These are phyloP conservation scores for Aspergillus brasiliensis DNA, from an alignment of 2,329 filamentous ascomycete genomes.

Conservation along the genomic window DNA sequence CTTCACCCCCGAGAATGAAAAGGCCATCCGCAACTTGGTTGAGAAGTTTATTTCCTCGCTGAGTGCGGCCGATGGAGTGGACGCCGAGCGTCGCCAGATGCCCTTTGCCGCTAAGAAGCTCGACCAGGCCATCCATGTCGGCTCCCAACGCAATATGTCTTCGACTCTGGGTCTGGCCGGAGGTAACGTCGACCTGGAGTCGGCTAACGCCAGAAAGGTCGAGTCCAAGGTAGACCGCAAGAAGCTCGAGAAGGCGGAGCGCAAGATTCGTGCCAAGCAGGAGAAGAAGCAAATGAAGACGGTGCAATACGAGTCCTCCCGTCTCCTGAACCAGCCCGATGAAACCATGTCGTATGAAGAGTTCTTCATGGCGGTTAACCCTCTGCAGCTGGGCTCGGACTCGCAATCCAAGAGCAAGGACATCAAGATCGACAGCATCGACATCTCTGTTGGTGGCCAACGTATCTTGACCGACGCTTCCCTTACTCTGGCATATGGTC, in stretches of 20 bases:
- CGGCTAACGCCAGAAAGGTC: conserved; percentile 87
- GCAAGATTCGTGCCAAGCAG: conserved; percentile 97
- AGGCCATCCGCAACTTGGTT: conserved; percentile 78
- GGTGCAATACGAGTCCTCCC: conserved; percentile 95
- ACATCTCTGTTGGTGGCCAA: conserved; percentile 85
- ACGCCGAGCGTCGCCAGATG: conserved; percentile 67
- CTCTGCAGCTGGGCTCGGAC: conserved; percentile 77
- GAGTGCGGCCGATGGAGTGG: conserved; percentile 68
- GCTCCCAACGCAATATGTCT: conserved; percentile 91
- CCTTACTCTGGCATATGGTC: conserved; percentile 85
- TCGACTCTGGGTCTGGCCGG: conserved; percentile 87
- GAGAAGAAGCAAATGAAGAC: conserved; percentile 98
- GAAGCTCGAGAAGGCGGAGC: conserved; percentile 98
- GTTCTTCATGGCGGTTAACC: conserved; percentile 99
- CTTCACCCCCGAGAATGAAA: conserved; percentile 69
- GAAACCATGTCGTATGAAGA: conserved; percentile 93
- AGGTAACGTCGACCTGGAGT: conserved; percentile 86
- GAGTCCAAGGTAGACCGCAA: conserved; percentile 97
- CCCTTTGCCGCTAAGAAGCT: conserved; percentile 80
- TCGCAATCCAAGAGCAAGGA: conserved; percentile 89
- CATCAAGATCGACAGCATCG: conserved; percentile 95
- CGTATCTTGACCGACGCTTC: conserved; percentile 90
- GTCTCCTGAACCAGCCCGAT: conserved; percentile 79
- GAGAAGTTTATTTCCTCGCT: conserved; percentile 87
- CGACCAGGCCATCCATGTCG: conserved; percentile 93